A percentile compares a stretch with the other conserved stretches of the same genome.
These are phyloP conservation scores for Fusarium virguliforme DNA, from an alignment of 2,329 filamentous ascomycete genomes.

Conservation along the genomic window DNA sequence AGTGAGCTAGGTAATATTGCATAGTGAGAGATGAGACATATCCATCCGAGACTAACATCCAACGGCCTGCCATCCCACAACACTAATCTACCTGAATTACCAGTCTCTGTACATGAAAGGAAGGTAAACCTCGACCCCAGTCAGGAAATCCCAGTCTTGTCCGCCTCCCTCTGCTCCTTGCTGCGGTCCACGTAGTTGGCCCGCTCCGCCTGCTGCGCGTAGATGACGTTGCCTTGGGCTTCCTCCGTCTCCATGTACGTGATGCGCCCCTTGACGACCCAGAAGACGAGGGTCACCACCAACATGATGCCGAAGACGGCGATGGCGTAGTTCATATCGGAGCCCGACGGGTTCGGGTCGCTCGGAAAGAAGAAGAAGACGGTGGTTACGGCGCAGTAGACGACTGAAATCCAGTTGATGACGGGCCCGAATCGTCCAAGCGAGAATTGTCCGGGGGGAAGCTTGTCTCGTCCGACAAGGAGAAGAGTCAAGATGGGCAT, in stretches of 20 bases:
- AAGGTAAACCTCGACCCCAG: background rate
- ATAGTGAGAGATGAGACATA: conserved; percentile 12
- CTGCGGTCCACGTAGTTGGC: conserved; percentile 33
- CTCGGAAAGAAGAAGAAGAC: conserved; percentile 71
- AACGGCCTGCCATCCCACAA: background rate
- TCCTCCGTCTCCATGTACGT: conserved; percentile 55
- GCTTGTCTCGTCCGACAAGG: conserved; percentile 66
- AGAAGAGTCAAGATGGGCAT: conserved; percentile 67
- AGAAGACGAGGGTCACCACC: conserved; percentile 65
- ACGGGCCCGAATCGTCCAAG: conserved; percentile 63
- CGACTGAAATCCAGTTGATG: conserved; percentile 65
- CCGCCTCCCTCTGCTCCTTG: conserved; percentile 25
- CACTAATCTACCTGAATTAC: background rate
- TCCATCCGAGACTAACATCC: conserved; percentile 1
- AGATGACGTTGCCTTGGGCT: conserved; percentile 48
- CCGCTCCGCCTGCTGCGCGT: conserved; percentile 38
- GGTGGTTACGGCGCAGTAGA: conserved; percentile 68
- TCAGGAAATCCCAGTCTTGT: conserved; percentile 17
- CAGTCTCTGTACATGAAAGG: background rate
- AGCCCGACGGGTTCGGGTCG: conserved; percentile 60
- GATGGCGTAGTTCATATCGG: conserved; percentile 73
- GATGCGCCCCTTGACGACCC: conserved; percentile 64
- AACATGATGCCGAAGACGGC: conserved; percentile 71
- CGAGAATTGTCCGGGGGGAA: conserved; percentile 63
- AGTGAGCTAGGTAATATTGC: conserved; percentile 4